Evolutionary conservation across 2,329 filamentous ascomycete species (phyloP).

Genomic region (Phaeosphaeria sp.): DNA sequence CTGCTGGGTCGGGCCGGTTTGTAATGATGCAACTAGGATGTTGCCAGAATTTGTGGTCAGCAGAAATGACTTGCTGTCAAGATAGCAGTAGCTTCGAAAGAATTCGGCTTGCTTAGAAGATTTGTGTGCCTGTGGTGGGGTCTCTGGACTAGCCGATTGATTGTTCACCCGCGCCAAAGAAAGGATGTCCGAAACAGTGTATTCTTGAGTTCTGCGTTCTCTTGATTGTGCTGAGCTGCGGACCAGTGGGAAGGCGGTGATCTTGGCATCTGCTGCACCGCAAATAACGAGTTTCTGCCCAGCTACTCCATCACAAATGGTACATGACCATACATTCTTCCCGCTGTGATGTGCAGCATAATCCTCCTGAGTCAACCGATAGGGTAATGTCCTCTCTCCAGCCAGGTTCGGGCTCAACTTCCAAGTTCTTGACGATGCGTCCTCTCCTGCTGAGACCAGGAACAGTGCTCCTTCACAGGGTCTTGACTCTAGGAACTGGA

Average conservation of each 20-base stretch:
- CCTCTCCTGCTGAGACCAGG: conserved; percentile 84
- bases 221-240: background rate
- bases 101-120: conserved; percentile 39
- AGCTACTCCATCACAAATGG: conserved; percentile 8
- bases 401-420: conserved; percentile 26
- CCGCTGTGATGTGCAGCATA: conserved; percentile 74
- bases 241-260: conserved; percentile 43
- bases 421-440: conserved; percentile 80
- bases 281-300: conserved; percentile 24
- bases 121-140: conserved; percentile 9
- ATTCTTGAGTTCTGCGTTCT: conserved; percentile 19
- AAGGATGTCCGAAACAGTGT: conserved; percentile 34
- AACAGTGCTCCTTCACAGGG: conserved; percentile 46
- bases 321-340: conserved; percentile 85
- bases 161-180: conserved; percentile 12
- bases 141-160: background rate
- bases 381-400: conserved; percentile 14
- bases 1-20: background rate
- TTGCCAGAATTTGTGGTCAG: conserved; percentile 66
- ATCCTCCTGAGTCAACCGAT: conserved; percentile 59
- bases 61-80: conserved; percentile 61
- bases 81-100: conserved; percentile 70
- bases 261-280: conserved; percentile 82
- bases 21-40: conserved; percentile 55
- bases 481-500: conserved; percentile 66